Base-by-base conservation (phyloP, 2,329 filamentous ascomycete species). In the Pseudogymnoascus sp. region DNA sequence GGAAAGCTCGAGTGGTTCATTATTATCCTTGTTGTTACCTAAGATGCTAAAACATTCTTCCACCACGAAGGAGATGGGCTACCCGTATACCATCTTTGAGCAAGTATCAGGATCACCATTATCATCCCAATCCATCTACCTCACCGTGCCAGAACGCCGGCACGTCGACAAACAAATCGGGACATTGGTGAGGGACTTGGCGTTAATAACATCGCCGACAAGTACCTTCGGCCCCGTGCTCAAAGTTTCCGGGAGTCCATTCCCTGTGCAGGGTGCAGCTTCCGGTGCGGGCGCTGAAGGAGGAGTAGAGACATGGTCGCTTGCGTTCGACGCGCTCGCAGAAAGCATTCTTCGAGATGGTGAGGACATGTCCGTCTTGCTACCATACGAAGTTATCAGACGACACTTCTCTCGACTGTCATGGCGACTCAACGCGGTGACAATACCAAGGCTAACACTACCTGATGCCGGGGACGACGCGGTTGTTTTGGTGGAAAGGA, bases 261-360 rank as follows among this genome's bases (percentile, higher is more conserved):
- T 63, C 36, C 22, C 22, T 2, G 60, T 43, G 15, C 43, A 53
- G 25, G 39, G 57, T 14, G 28, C 61, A 8, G 25, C 62, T 15
- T 58, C 63, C 2, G 28, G 59, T 15, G 47, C 57, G 6, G 39
- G 61, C 25, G 37, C 57, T 7, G 36, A 68, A 59, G 36, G 68
- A 59, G 74, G 72, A 39, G 71, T 70, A 2, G 69, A 69, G 5
- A 78, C 76, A 1, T 87, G 84, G 85, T 76, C 76, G 1, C 73
- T 77, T 33, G 81, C 82, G 0, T 87, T 87, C 60, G 77, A 82
- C 38, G 73, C 75, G 2, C 71, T 87, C 60, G 69, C 86, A 7
- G 84, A 87, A 64, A 75, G 76, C 0, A 73, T 82, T 2, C 69
- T 87, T 15, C 75, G 82, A 8, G 85, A 87, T 64, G 82, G 78